Base-by-base conservation (phyloP, 495 filamentous ascomycete genomes). In the Hypoxylon lienhwacheense region DNA sequence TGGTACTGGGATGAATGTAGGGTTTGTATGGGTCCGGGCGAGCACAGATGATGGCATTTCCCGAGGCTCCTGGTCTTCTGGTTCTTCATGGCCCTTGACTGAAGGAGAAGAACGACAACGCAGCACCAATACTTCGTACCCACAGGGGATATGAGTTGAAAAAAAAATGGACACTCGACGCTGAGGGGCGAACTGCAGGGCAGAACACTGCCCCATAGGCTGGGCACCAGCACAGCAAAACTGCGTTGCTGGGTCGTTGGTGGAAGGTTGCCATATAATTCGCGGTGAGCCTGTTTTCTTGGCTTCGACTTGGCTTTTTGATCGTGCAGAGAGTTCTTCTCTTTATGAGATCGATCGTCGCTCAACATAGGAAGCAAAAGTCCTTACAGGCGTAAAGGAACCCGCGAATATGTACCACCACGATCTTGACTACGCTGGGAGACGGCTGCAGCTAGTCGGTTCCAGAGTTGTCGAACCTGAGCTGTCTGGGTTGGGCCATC, bases 61-160 rank as follows among this genome's bases (percentile, higher is more conserved):
- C 32, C 55, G 52, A 61, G 58, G 51, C 52, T 47, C 52, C 41
- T 32, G 11, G 36, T 21, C 37, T 33, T 61, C 22, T n/a, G n/a
- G n/a, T n/a, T n/a, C n/a, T n/a, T n/a, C n/a, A n/a, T n/a, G n/a
- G n/a, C n/a, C n/a, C n/a, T n/a, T n/a, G n/a, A 55, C 42, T 55
- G 22, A 49, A 28, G 15, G 14, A 48, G 31, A 37, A 47, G 41
- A 16, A 36, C 52, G 51, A 61, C 58, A 61, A 52, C 58, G 42
- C 55, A 59, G 47, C 58, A 61, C n/a, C 37, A 41, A n/a, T n/a
- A n/a, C n/a, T n/a, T 61, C 12, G 29, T 55, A 52, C 58, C 52
- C 47, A 55, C 52, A 36, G 43, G 17, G n/a, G 32, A 19, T 31
- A 49, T 24, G 22, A 29, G 21, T 11, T 32, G 15, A 10, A 50